Evolutionary conservation across 495 filamentous ascomycete genomes (phyloP).

Genomic region (Rusavskia elegans): DNA sequence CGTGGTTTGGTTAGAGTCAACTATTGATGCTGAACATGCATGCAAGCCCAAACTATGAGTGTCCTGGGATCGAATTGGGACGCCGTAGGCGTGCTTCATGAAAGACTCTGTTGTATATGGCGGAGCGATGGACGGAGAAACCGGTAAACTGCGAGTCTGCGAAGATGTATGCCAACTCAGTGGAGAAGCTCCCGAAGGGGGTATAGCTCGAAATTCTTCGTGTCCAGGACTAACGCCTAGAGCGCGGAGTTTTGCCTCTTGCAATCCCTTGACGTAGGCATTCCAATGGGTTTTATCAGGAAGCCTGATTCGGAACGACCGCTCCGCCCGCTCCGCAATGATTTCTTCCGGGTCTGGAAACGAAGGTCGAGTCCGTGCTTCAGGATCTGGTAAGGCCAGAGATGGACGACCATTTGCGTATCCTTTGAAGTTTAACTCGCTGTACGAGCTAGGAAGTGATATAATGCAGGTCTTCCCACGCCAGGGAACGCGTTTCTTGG

Average conservation of each 20-base stretch:
- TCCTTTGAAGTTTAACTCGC: not conserved
- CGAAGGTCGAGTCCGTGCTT: slow-evolving; percentile 49
- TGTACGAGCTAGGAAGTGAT: slow-evolving; percentile 38
- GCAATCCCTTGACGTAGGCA: slow-evolving; percentile 59
- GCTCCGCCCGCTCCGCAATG: slow-evolving; percentile 31
- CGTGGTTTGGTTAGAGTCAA: not conserved
- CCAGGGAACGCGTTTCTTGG: slow-evolving; percentile 38
- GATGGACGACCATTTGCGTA: not conserved
- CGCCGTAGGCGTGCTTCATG: slow-evolving; percentile 11
- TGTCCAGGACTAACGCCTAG: slow-evolving; percentile 70
- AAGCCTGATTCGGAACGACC: slow-evolving; percentile 47
- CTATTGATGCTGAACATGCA: not conserved
- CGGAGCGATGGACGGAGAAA: slow-evolving; percentile 62
- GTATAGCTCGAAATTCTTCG: slow-evolving; percentile 42
- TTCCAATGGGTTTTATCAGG: slow-evolving; percentile 72
- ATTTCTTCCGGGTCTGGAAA: slow-evolving; percentile 56
- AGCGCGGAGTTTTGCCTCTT: slow-evolving; percentile 80
- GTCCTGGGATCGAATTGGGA: not conserved
- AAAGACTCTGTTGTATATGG: slow-evolving; percentile 24
- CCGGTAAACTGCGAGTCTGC: slow-evolving; percentile 45
- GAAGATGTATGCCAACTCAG: slow-evolving; percentile 46
- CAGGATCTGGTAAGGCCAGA: slow-evolving; percentile 4
- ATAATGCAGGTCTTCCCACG: slow-evolving; percentile 61
- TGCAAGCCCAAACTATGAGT: not conserved
- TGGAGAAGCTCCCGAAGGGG: slow-evolving; percentile 29